Evolutionary conservation across 345 rosid species (phyloP).

Genomic region (Mangifera indica): DNA sequence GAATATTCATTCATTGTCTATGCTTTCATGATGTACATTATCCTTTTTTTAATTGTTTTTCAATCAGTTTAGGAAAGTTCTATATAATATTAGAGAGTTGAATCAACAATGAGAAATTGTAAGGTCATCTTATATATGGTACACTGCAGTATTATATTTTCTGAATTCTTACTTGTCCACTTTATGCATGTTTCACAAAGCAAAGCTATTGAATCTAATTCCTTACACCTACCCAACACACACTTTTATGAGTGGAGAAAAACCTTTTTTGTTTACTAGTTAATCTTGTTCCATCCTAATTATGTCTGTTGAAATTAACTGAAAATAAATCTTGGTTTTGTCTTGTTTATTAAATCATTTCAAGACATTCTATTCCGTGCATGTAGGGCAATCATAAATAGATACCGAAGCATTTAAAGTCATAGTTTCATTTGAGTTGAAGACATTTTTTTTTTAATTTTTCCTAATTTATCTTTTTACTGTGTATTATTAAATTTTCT

Average conservation of each 20-base stretch:
- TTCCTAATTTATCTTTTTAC: not conserved
- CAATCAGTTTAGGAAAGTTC: not conserved
- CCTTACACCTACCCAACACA: constrained; percentile 8
- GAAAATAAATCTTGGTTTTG: constrained; percentile 3
- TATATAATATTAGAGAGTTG: not conserved
- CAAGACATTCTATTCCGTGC: not conserved
- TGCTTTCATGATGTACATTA: not conserved
- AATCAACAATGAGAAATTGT: constrained; percentile 3
- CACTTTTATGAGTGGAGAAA: constrained; percentile 23
- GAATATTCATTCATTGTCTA: not conserved
- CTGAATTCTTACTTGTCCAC: not conserved
- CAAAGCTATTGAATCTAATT: constrained; percentile 19
- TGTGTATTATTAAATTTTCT: not conserved
- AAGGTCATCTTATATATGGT: constrained; percentile 16
- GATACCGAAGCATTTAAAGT: not conserved
- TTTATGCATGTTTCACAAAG: constrained; percentile 19
- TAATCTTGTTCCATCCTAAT: not conserved
- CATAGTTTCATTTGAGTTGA: not conserved
- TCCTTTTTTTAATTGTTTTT: not conserved
- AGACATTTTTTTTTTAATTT: not conserved
- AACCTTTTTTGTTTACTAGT: constrained; percentile 10
- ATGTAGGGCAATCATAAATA: not conserved
- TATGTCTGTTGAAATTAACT: constrained; percentile 7
- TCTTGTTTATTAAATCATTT: not conserved
- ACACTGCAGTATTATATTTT: constrained; percentile 5